Conservation (phyloP, 192 early-diverging fungal species). For the Borealophlyctis nickersoniae region DNA sequence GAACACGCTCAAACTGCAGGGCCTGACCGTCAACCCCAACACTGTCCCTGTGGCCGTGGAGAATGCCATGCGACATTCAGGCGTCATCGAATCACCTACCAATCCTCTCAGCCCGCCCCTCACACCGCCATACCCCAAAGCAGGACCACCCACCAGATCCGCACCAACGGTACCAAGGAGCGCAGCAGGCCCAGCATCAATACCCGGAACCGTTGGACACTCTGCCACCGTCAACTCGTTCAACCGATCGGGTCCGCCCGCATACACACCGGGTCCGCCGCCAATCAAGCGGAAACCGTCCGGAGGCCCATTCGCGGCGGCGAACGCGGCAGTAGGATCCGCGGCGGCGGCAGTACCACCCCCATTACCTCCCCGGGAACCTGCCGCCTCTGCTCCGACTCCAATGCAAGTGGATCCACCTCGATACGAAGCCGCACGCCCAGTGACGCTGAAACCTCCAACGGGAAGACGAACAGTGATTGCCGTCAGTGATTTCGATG, state of each 20-base stretch:
- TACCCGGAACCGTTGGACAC: neutral
- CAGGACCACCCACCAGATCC: neutral
- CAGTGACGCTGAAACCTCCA: constrained; percentile 3
- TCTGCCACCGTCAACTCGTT: neutral
- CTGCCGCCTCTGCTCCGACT: constrained; percentile 3
- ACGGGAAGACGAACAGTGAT: neutral
- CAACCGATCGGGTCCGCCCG: neutral
- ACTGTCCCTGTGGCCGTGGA: neutral
- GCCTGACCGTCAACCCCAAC: neutral
- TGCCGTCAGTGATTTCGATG: constrained; percentile 17
- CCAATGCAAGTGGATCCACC: neutral
- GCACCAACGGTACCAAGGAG: neutral
- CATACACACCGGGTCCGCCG: neutral
- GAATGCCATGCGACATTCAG: neutral
- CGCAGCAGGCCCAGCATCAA: neutral
- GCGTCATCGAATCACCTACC: no score
- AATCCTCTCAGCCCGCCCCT: neutral
- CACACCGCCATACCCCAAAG: neutral
- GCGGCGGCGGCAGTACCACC: neutral
- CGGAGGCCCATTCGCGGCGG: neutral
- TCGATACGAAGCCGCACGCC: neutral
- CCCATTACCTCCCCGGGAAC: neutral
- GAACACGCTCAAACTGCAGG: neutral
- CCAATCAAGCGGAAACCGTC: neutral
- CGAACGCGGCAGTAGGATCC: no score